Evolutionary conservation across 2,329 filamentous ascomycete genomes (phyloP), one percentile per base, ranked within the genome.

Genomic region (Stagonosporopsis vannaccii): DNA sequence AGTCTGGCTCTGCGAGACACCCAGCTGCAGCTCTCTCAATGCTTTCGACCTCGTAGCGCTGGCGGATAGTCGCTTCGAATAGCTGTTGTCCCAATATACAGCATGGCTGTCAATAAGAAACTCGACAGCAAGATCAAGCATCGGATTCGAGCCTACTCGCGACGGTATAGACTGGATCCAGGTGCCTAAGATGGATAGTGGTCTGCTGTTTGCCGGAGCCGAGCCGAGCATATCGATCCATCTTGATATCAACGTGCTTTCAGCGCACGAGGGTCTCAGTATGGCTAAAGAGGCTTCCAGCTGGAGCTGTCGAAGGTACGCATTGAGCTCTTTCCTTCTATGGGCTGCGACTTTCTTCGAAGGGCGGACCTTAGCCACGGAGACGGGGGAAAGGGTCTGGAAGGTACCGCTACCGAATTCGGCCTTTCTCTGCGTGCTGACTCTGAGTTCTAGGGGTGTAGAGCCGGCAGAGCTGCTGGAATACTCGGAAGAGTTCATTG

Each of bases 91-190:
- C 40, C 60, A 51, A 23, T 52, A 70, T 1, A 67, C 64, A 1
- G 53, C 59, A 35, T 68, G 60, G 41, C 67, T 70, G 11, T 68
- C 56, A 11, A 68, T 45, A 1, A 71, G 50, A 37, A 68, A 73
- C 35, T 73, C 67, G 7, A 65, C 62, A 11, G 69, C 70, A 25
- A 70, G 60, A 49, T 73, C 70, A 15, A 73, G 58, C 52, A 67
- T 62, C 6, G 44, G 25, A 36, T 59, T 73, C 0, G 50, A 61
- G 2, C 70, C 70, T 12, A 73, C 62, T 8, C 69, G 66, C 2
- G 68, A 62, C 23, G 69, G 70, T 52, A 73, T 68, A 0, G 69
- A 67, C 48, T 62, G 47, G 17, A 70, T 67, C 66, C 67, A 73
- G 2, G 66, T 64, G 6, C 70, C 70, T 13, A 72, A 41, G 8